phyloP scores from a whole-genome alignment of 2,329 filamentous ascomycete genomes.

The Exophiala alcalophila region DNA sequence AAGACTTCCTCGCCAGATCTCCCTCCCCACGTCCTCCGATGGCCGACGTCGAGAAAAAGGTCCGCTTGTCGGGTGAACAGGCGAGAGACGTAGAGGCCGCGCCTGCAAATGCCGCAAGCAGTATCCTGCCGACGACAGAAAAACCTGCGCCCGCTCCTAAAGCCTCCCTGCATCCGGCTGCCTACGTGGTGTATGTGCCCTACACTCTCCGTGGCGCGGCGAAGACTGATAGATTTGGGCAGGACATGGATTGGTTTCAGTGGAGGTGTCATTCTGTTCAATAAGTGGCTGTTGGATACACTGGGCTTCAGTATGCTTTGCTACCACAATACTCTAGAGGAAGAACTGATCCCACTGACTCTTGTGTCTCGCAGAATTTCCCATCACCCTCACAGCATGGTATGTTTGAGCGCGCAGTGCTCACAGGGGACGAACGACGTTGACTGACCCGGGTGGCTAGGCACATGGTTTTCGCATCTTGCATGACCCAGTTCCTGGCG shows the following conservation, averaged over 20 bases:
- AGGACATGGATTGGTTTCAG: conserved; percentile 91
- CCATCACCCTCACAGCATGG: conserved; percentile 71
- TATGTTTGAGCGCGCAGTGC: not conserved
- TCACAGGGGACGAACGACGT: too few relatives aligned
- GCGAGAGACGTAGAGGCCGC: conserved; percentile 49
- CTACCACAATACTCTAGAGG: not conserved
- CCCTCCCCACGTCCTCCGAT: conserved; percentile 48
- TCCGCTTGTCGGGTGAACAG: conserved; percentile 75
- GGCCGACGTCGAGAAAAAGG: conserved; percentile 73
- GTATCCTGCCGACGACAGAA: conserved; percentile 62
- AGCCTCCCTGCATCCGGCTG: conserved; percentile 68
- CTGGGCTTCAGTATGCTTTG: conserved; percentile 49
- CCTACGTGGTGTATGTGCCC: conserved; percentile 68
- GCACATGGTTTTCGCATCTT: conserved; percentile 86
- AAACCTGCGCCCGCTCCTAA: conserved; percentile 66
- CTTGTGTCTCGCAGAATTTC: too few relatives aligned
- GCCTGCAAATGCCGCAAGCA: conserved; percentile 71
- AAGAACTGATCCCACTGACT: conserved; percentile 7
- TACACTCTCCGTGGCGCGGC: not conserved
- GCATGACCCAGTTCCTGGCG: conserved; percentile 92
- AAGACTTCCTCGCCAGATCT: conserved; percentile 43
- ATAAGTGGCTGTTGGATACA: conserved; percentile 95
- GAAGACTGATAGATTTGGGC: conserved; percentile 19
- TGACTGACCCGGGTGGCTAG: conserved; percentile 7
- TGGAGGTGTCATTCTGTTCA: conserved; percentile 95